Conservation (phyloP, 1,139 yeast genomes). For the Petasospora fabianii region DNA sequence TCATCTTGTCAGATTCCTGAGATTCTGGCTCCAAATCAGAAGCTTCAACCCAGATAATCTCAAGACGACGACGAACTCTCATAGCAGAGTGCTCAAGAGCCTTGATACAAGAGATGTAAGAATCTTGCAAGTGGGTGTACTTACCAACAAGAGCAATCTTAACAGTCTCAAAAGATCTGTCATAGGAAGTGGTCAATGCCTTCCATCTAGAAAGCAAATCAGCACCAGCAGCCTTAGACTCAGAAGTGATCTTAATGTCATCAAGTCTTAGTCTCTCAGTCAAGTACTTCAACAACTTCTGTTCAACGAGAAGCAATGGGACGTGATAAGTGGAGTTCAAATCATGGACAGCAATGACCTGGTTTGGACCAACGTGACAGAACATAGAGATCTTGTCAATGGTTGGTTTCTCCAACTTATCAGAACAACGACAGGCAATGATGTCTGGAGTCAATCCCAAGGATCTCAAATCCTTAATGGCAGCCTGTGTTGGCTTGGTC, state of each 20-base stretch:
- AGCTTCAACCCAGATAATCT: slow-evolving; percentile 95
- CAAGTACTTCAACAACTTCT: slow-evolving; percentile 76
- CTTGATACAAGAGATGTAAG: slow-evolving; percentile 91
- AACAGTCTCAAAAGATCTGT: slow-evolving; percentile 79
- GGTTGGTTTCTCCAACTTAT: slow-evolving; percentile 74
- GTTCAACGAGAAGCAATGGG: slow-evolving; percentile 85
- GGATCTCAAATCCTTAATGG: slow-evolving; percentile 92
- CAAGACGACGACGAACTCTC: slow-evolving; percentile 79
- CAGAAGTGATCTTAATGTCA: slow-evolving; percentile 47
- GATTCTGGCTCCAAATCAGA: slow-evolving; percentile 78
- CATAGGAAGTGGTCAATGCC: slow-evolving; percentile 69
- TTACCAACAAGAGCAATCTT: slow-evolving; percentile 96
- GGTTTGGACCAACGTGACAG: slow-evolving; percentile 97
- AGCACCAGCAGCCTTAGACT: slow-evolving; percentile 61
- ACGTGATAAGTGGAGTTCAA: slow-evolving; percentile 97
- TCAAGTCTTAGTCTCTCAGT: slow-evolving; percentile 61
- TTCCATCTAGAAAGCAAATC: slow-evolving; percentile 76
- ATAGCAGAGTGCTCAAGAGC: slow-evolving; percentile 93
- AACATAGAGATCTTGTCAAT: slow-evolving; percentile 97
- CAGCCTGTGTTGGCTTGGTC: slow-evolving; percentile 99
- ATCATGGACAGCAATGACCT: slow-evolving; percentile 95
- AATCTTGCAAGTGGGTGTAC: slow-evolving; percentile 92
- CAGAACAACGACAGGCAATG: slow-evolving; percentile 96
- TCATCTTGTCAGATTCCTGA: slow-evolving; percentile 59
- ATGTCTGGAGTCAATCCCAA: slow-evolving; percentile 93